Conservation (phyloP, 2,329 filamentous ascomycete species). For the Phialophora verrucosa region DNA sequence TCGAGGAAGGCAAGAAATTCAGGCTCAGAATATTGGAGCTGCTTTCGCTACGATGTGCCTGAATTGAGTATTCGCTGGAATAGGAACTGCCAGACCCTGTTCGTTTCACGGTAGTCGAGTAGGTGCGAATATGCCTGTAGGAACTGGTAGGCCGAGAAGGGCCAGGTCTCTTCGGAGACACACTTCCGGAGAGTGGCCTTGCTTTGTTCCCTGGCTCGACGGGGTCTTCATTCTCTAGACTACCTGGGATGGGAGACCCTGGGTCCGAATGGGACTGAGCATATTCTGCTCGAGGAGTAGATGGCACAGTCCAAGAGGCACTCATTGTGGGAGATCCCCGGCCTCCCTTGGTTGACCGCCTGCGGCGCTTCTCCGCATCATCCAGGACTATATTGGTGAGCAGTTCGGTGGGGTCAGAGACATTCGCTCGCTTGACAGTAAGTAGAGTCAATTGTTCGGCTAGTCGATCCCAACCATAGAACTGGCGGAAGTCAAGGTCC, state of each 20-base stretch:
- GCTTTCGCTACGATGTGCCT: slow-evolving; percentile 64
- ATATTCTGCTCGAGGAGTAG: slow-evolving; percentile 67
- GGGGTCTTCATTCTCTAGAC: slow-evolving; percentile 42
- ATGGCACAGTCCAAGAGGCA: slow-evolving; percentile 69
- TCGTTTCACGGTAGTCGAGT: slow-evolving; percentile 75
- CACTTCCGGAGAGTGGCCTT: slow-evolving; percentile 60
- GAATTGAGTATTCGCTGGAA: slow-evolving; percentile 68
- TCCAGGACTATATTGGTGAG: slow-evolving; percentile 92
- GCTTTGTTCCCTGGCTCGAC: slow-evolving; percentile 22
- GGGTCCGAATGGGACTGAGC: slow-evolving; percentile 72
- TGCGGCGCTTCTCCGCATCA: slow-evolving; percentile 90
- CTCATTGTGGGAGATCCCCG: slow-evolving; percentile 69
- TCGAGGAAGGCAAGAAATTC: slow-evolving; percentile 77
- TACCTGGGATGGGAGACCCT: slow-evolving; percentile 62
- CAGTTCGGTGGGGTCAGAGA: slow-evolving; percentile 89
- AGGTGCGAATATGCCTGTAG: slow-evolving; percentile 67
- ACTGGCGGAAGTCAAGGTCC: slow-evolving; percentile 94
- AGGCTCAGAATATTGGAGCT: slow-evolving; percentile 76
- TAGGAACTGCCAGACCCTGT: slow-evolving; percentile 93
- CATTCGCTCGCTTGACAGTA: slow-evolving; percentile 81
- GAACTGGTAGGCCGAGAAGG: slow-evolving; percentile 75
- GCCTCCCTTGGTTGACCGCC: slow-evolving; percentile 78
- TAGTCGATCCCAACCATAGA: slow-evolving; percentile 94
- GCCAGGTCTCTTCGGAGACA: slow-evolving; percentile 77
- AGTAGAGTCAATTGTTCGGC: slow-evolving; percentile 90